Base-by-base conservation (phyloP, 1,284 basidiomycete genomes). In the Ceratobasidium sp. region DNA sequence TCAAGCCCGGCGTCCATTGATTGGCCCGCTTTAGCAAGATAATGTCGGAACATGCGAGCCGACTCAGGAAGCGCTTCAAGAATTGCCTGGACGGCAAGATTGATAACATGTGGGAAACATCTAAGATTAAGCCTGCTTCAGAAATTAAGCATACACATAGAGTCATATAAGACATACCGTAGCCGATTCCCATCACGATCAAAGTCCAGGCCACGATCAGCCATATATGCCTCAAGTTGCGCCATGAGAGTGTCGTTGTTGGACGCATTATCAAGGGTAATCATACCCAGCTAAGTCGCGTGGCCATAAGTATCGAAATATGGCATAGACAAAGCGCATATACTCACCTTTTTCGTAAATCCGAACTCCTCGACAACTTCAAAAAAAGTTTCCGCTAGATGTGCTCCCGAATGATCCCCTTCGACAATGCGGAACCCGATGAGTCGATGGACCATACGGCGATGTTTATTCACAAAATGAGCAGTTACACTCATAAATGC, bases 251-350 rank as follows among this genome's bases (percentile, higher is more conserved):
- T 70, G 26, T 69, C 44, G 48, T 79, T 79, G 57, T 79, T 79
- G 10, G 77, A 78, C 13, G 78, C 77, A 57, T 79, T 79, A 65
- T 79, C 78, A 9, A 71, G n/a, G 7, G 78, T 79, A 28, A 79
- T 66, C 52, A 54, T 50, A 4, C 77, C 77, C 15, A 78, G 48
- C 77, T 74, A 48, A 42, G 28, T 40, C 20, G 46, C 26, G 10
- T 3, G 28, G 64, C 6, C 28, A n/a, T 42, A 5, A 71, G 69
- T 28, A 12, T 33, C 38, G 20, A 38, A 48, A 20, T 59, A 26
- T 38, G 38, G 50, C 6, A 50, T 50, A 38, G 7, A 26, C 46
- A 5, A 65, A n/a, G 44, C 33, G 33, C 33, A 33, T 33, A 33
- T 33, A 23, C 71, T 44, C 46, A 74, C 71, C 44, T 67, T 66